Base-by-base conservation (phyloP, 768 basidiomycete species). In the Collybia sordida region DNA sequence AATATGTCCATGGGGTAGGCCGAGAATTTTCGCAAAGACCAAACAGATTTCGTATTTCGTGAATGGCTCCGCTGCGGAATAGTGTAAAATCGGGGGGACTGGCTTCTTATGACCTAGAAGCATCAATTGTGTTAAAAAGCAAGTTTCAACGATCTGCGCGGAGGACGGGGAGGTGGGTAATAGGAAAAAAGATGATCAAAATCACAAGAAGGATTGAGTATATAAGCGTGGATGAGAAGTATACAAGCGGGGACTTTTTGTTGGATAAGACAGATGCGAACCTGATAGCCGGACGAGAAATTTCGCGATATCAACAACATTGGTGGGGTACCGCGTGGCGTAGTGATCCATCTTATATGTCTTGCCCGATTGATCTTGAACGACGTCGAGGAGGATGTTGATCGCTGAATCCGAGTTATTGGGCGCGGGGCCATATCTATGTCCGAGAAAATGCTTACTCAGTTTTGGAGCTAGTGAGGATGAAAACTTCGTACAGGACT, bases 21-120 rank as follows among this genome's bases (percentile, higher is more conserved):
- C 70, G 25, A 96, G 80, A 44, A 91, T 77, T 51, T 75, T 77
- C 7, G 88, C 82, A 57, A 93, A 90, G 31, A 88, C 72, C 23
- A 90, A 72, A 62, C 91, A 93, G 56, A 98, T 97, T 58, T 89
- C 88, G 69, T 94, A 97, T 71, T 98, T 98, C 7, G 94, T 97
- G 64, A 87, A 83, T 1, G 88, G 82, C 59, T 91, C 87, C 15
- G 82, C 78, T 2, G 81, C 83, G 3, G 93, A 88, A 66, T 92
- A 98, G 67, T 98, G 96, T 3, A 98, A 54, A 44, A 97, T 86
- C 0, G 79, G 73, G 0, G 91, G 90, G 17, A 90, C 71, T 1
- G 74, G 46, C 31, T 58, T 66, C 48, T 73, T 71, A n/a, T 64
- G 50, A 12, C 50, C 74, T 75, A 49, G 27, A 31, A 23, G 37